These are phyloP conservation scores for Fraxinus greggii DNA, from an alignment of 305 asterid genomes.

Conservation along the genomic window DNA sequence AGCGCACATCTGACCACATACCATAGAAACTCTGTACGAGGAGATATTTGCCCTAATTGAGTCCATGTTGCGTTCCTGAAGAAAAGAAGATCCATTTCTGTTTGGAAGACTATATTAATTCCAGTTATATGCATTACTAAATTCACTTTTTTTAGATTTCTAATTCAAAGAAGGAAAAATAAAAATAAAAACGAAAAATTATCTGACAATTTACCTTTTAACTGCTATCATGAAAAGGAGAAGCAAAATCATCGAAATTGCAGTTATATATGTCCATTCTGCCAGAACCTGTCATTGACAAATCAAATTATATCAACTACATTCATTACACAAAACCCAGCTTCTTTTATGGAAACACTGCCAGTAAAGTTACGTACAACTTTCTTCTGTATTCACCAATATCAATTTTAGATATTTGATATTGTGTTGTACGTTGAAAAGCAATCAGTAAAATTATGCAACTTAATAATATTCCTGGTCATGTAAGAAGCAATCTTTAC, in stretches of 20 bases:
- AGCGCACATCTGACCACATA: conserved; percentile 28
- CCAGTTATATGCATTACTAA: conserved; percentile 16
- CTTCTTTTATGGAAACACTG: neutral
- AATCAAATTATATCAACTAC: conserved; percentile 17
- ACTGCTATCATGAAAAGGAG: conserved; percentile 39
- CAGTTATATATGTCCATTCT: conserved; percentile 58
- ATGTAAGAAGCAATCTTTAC: neutral
- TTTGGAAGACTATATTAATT: conserved; percentile 45
- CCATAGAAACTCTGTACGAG: conserved; percentile 78
- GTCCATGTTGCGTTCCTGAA: conserved; percentile 48
- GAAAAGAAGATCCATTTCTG: conserved; percentile 56
- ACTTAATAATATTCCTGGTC: neutral
- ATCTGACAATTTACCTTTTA: conserved; percentile 44
- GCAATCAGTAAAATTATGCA: neutral
- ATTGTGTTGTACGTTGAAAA: neutral
- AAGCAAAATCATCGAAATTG: conserved; percentile 41
- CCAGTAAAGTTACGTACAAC: neutral
- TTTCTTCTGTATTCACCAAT: conserved; percentile 1
- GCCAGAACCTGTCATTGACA: conserved; percentile 62
- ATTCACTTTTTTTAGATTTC: conserved; percentile 17
- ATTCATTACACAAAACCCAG: conserved; percentile 13
- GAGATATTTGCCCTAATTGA: conserved; percentile 57
- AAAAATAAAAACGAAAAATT: neutral
- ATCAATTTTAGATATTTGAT: neutral
- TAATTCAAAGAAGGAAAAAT: neutral